A percentile compares a stretch with the other conserved stretches of the same genome.
These are phyloP conservation scores for Hymenotorrendiella dingleyae DNA, from an alignment of 2,329 filamentous ascomycete genomes.

Conservation along the genomic window DNA sequence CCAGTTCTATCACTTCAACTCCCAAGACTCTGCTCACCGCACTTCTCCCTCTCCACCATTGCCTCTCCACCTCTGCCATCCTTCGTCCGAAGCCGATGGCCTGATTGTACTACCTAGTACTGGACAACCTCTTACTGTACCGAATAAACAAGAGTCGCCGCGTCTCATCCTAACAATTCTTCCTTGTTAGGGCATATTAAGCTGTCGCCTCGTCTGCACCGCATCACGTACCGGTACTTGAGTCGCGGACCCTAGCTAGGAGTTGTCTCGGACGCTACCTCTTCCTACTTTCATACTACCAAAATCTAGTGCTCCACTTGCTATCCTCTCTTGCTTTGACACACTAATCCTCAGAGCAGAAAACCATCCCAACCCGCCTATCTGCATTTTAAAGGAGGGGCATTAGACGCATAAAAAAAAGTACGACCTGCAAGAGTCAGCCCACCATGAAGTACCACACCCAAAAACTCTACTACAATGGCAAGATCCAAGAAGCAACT, in stretches of 20 bases:
- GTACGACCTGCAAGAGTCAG: conserved; percentile 7
- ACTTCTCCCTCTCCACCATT: background rate
- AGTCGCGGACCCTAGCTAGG: conserved; percentile 9
- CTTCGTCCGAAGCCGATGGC: background rate
- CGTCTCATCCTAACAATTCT: conserved; percentile 4
- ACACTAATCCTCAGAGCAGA: background rate
- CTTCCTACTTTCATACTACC: too few species aligned
- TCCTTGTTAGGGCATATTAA: conserved; percentile 11
- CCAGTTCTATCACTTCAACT: background rate
- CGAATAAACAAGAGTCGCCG: conserved; percentile 2
- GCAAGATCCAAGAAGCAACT: conserved; percentile 56
- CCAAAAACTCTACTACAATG: conserved; percentile 70
- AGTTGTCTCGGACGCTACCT: too few species aligned
- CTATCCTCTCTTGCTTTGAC: conserved; percentile 6
- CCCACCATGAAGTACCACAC: conserved; percentile 35
- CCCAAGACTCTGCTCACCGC: background rate
- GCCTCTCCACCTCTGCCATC: background rate
- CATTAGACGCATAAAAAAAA: background rate
- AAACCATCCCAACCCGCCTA: conserved; percentile 5
- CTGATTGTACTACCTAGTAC: conserved; percentile 1
- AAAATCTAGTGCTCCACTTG: conserved; percentile 5
- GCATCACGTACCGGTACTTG: too few species aligned
- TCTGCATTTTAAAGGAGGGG: too few species aligned
- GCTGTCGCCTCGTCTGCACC: too few species aligned
- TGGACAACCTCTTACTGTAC: too few species aligned